Evolutionary conservation across 352 stramenopile species (phyloP).

Genomic region (Phytopythium sindhum): DNA sequence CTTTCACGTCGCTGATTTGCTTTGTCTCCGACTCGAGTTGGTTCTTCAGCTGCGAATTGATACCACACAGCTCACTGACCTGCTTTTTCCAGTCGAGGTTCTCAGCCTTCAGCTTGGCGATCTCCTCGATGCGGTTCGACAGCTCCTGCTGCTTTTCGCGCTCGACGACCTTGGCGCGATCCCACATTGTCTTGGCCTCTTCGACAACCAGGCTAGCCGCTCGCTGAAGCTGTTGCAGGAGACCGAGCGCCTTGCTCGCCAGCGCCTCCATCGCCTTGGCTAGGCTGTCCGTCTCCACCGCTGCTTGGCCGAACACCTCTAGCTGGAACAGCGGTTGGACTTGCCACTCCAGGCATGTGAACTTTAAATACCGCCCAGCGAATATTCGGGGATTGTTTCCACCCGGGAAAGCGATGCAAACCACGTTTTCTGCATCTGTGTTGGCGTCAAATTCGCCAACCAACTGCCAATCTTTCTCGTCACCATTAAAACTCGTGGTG

Average conservation of each 20-base stretch:
- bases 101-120: constrained; percentile 49
- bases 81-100: constrained; percentile 48
- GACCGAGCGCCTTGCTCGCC: constrained; percentile 27
- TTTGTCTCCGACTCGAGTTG: constrained; percentile 44
- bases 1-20: constrained; percentile 22
- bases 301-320: constrained; percentile 63
- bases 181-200: constrained; percentile 66
- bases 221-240: constrained; percentile 55
- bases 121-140: constrained; percentile 64
- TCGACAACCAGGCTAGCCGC: constrained; percentile 54
- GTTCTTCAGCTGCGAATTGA: constrained; percentile 33
- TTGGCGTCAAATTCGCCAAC: constrained; percentile 68
- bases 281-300: constrained; percentile 46
- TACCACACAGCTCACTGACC: constrained; percentile 43
- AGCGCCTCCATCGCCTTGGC: constrained; percentile 38
- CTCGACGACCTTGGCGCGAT: constrained; percentile 69
- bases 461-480: constrained; percentile 41
- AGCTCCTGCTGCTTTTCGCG: constrained; percentile 79
- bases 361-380: constrained; percentile 58
- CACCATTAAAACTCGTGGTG: constrained; percentile 52
- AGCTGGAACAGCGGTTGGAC: constrained; percentile 54
- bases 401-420: constrained; percentile 29
- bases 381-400: constrained; percentile 14
- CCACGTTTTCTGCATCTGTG: constrained; percentile 22
- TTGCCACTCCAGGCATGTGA: constrained; percentile 67